A percentile compares a stretch with the other conserved stretches of the same genome.
Evolutionary conservation across 495 filamentous ascomycete species (phyloP).

Genomic region (Penicillium daleae): DNA sequence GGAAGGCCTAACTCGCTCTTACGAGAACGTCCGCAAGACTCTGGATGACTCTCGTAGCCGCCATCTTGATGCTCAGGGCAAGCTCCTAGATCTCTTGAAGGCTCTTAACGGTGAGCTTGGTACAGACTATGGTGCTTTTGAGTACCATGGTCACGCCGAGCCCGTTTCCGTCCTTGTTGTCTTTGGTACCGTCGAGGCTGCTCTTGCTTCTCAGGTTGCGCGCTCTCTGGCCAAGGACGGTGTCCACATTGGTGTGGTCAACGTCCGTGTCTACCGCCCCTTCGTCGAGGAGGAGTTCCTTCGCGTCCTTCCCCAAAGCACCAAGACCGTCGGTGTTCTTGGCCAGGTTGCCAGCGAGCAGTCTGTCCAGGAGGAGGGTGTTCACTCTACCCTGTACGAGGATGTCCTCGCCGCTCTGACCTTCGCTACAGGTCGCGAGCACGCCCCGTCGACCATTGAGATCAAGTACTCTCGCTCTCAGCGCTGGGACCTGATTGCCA

Average conservation of each 20-base stretch:
- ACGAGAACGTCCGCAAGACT: conserved; percentile 67
- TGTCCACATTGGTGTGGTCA: conserved; percentile 80
- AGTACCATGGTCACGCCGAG: conserved; percentile 84
- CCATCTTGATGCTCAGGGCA: conserved; percentile 72
- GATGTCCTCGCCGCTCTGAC: conserved; percentile 85
- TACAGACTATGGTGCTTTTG: conserved; percentile 88
- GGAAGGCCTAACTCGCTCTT: conserved; percentile 67
- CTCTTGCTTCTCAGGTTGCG: conserved; percentile 82
- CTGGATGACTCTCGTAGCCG: conserved; percentile 64
- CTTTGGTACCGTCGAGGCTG: conserved; percentile 88
- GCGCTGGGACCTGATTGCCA: conserved; percentile 78
- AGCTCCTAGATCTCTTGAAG: conserved; percentile 72
- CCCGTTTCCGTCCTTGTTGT: conserved; percentile 83
- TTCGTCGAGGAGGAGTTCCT: conserved; percentile 95
- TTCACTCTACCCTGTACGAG: conserved; percentile 81
- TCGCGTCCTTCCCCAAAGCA: conserved; percentile 72
- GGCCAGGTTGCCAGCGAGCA: conserved; percentile 63
- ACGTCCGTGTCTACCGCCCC: conserved; percentile 90
- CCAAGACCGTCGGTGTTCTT: conserved; percentile 69
- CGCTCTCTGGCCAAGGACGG: conserved; percentile 70
- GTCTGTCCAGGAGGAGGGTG: conserved; percentile 64
- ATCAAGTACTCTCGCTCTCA: conserved; percentile 86
- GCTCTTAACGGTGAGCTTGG: conserved; percentile 91
- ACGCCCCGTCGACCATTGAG: conserved; percentile 68
- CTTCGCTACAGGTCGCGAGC: conserved; percentile 68